Conservation (phyloP, 169 alveolate species). For the Plasmodium vinckei region DNA sequence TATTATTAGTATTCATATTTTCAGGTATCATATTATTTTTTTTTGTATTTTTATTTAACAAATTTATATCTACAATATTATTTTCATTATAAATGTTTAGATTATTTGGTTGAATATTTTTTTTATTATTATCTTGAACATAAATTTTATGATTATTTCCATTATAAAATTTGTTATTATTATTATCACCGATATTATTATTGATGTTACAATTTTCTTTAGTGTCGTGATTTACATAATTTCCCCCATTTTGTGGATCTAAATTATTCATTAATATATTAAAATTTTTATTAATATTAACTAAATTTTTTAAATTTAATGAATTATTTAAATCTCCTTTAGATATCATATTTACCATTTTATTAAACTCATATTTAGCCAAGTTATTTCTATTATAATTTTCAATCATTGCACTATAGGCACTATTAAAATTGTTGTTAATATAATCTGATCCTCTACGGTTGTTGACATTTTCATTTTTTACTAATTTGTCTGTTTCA, state of each 20-base stretch:
- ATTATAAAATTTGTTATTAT: too few species aligned
- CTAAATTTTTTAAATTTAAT: conserved; percentile 35
- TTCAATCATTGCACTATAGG: conserved; percentile 14
- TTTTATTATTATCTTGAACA: too few species aligned
- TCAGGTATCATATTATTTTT: too few species aligned
- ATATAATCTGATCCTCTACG: neutral
- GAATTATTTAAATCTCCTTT: conserved; percentile 14
- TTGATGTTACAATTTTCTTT: too few species aligned
- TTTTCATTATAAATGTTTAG: too few species aligned
- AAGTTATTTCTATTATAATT: conserved; percentile 9
- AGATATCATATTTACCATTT: neutral
- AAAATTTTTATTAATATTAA: conserved; percentile 50
- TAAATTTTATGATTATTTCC: too few species aligned
- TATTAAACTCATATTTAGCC: conserved; percentile 3
- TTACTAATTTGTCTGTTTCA: neutral
- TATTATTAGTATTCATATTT: too few species aligned
- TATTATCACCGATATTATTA: too few species aligned
- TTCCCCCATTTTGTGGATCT: neutral
- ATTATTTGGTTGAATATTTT: too few species aligned
- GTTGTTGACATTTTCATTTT: conserved; percentile 1
- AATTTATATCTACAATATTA: too few species aligned
- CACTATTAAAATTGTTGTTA: conserved; percentile 18
- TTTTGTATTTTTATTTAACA: too few species aligned
- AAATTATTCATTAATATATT: conserved; percentile 40
- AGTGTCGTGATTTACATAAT: neutral